Conservation (phyloP, 805 yeast species). For the Metschnikowia anglica region DNA sequence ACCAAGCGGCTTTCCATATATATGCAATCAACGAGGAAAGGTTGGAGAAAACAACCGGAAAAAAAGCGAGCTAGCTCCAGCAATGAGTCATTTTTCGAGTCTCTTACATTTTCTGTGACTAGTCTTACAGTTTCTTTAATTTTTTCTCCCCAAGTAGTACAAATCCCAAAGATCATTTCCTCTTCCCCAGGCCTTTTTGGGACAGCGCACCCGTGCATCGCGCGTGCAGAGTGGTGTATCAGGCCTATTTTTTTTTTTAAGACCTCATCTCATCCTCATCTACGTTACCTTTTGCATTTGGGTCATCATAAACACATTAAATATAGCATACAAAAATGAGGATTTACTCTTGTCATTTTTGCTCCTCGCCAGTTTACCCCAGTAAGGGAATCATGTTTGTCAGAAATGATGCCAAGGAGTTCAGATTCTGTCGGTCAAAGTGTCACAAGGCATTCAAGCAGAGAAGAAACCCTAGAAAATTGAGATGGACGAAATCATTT, state of each 20-base stretch:
- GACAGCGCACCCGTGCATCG: slow-evolving; percentile 19
- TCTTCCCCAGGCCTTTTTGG: slow-evolving; percentile 4
- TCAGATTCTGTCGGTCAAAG: slow-evolving; percentile 95
- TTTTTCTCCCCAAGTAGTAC: too few relatives aligned
- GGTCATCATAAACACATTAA: slow-evolving; percentile 6
- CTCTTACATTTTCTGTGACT: too few relatives aligned
- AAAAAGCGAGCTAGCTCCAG: too few relatives aligned
- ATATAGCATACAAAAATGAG: slow-evolving; percentile 53
- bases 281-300: slow-evolving; percentile 9
- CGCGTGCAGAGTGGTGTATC: slow-evolving; percentile 7
- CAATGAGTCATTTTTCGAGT: too few relatives aligned
- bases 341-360: slow-evolving; percentile 89
- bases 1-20: slow-evolving; percentile 3
- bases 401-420: slow-evolving; percentile 96
- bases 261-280: slow-evolving; percentile 19
- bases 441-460: slow-evolving; percentile 97
- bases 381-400: slow-evolving; percentile 96
- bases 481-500: slow-evolving; percentile 98
- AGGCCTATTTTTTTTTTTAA: slow-evolving; percentile 13
- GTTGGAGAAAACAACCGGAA: too few relatives aligned
- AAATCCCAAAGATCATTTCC: slow-evolving; percentile 1
- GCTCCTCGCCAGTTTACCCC: slow-evolving; percentile 90
- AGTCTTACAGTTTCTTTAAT: too few relatives aligned
- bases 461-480: slow-evolving; percentile 97
- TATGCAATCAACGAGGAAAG: too few relatives aligned